These are phyloP conservation scores for Neoscytalidium dimidiatum DNA, from an alignment of 2,329 filamentous ascomycete species.

Conservation along the genomic window DNA sequence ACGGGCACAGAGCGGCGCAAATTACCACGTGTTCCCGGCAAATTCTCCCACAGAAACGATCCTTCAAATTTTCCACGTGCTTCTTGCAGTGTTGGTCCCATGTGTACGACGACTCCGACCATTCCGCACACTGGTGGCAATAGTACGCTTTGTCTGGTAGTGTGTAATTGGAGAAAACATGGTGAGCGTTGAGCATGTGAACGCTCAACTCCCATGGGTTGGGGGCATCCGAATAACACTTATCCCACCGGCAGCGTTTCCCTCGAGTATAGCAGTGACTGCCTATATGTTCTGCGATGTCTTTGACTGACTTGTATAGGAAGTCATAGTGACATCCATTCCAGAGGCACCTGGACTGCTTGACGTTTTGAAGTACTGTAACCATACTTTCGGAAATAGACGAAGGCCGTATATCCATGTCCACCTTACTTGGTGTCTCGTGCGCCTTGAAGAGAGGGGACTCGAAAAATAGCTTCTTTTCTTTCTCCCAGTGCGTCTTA, in stretches of 20 bases:
- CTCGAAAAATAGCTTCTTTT: no score
- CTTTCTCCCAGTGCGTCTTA: background rate
- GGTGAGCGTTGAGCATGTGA: background rate
- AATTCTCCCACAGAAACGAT: background rate
- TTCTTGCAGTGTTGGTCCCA: background rate
- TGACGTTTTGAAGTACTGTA: background rate
- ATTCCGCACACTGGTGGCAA: background rate
- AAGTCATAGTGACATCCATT: background rate
- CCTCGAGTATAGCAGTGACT: background rate
- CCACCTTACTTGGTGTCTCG: no score
- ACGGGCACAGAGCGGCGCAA: background rate
- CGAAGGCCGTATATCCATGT: background rate
- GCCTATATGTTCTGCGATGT: background rate
- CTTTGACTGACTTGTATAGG: background rate
- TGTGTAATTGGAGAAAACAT: background rate
- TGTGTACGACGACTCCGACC: background rate
- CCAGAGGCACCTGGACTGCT: background rate
- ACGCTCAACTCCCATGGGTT: background rate
- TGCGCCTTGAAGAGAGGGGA: no score
- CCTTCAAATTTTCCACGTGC: background rate
- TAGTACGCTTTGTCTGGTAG: background rate
- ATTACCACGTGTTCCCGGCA: background rate
- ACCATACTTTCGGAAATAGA: background rate
- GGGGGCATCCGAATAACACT: background rate
- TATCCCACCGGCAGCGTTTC: background rate